Evolutionary conservation across 148 eudicot species (phyloP).

Genomic region (Vaccinium darrowii): DNA sequence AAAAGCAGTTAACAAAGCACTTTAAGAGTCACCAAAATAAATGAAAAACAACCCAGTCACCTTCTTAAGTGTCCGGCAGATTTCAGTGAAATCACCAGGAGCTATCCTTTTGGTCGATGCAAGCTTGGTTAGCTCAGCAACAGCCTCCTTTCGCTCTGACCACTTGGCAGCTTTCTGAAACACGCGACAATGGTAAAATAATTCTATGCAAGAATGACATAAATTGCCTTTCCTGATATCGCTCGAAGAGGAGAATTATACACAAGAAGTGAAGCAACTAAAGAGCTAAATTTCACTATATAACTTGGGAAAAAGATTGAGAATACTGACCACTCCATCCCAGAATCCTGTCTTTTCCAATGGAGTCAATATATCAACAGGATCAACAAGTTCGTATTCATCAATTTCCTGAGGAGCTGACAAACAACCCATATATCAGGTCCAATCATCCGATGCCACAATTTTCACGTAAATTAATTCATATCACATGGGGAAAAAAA

Average conservation of each 20-base stretch:
- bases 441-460: neutral
- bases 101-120: conserved; percentile 94
- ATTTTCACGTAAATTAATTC: neutral
- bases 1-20: neutral
- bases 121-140: conserved; percentile 94
- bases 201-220: neutral
- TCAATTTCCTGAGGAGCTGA: conserved; percentile 93
- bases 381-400: conserved; percentile 97
- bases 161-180: conserved; percentile 96
- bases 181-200: conserved; percentile 3
- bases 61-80: conserved; percentile 91
- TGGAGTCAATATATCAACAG: conserved; percentile 94
- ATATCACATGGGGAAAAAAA: neutral
- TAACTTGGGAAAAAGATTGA: neutral
- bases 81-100: conserved; percentile 96
- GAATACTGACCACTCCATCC: conserved; percentile 90
- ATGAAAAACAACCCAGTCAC: conserved; percentile 26
- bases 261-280: conserved; percentile 5
- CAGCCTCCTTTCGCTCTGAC: conserved; percentile 98
- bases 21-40: neutral
- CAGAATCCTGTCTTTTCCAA: conserved; percentile 97
- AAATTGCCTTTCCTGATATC: neutral
- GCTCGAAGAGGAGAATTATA: conserved; percentile 10
- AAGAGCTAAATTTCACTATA: neutral
- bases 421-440: conserved; percentile 20